These are phyloP conservation scores for Cadophora sp. DNA, from an alignment of 2,329 filamentous ascomycete genomes.

Conservation along the genomic window DNA sequence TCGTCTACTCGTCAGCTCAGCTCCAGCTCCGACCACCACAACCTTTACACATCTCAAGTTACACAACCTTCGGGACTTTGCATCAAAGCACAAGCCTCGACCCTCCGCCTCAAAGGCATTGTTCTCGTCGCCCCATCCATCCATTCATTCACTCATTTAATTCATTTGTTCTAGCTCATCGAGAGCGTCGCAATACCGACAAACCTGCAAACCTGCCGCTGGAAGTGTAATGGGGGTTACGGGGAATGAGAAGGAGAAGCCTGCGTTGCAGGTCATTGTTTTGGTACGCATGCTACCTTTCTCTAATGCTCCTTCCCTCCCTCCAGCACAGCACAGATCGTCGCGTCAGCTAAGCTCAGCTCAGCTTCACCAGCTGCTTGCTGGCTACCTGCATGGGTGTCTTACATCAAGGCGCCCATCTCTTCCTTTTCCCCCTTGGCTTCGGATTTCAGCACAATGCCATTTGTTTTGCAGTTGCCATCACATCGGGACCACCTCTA, in stretches of 20 bases:
- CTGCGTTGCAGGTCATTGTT: conserved; percentile 76
- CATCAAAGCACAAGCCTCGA: conserved; percentile 28
- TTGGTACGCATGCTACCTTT: conserved; percentile 62
- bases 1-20: too few species aligned
- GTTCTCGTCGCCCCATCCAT: conserved; percentile 1
- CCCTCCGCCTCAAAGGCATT: conserved; percentile 6
- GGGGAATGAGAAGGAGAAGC: conserved; percentile 37
- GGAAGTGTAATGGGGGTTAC: conserved; percentile 25
- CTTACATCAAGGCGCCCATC: conserved; percentile 4
- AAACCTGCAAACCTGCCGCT: neutral
- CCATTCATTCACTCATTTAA: neutral
- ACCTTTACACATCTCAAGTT: conserved; percentile 13
- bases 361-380: neutral
- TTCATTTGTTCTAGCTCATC: conserved; percentile 2
- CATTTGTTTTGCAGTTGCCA: neutral
- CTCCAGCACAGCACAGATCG: neutral
- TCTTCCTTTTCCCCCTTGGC: neutral
- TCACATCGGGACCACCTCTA: neutral
- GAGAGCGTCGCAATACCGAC: neutral
- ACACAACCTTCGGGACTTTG: conserved; percentile 26
- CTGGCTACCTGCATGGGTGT: conserved; percentile 40
- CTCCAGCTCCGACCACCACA: too few species aligned
- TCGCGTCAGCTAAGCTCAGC: neutral
- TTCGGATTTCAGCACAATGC: neutral
- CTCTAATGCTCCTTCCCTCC: neutral